Conservation (phyloP, 2,329 filamentous ascomycete genomes). For the Talaromyces sp. region DNA sequence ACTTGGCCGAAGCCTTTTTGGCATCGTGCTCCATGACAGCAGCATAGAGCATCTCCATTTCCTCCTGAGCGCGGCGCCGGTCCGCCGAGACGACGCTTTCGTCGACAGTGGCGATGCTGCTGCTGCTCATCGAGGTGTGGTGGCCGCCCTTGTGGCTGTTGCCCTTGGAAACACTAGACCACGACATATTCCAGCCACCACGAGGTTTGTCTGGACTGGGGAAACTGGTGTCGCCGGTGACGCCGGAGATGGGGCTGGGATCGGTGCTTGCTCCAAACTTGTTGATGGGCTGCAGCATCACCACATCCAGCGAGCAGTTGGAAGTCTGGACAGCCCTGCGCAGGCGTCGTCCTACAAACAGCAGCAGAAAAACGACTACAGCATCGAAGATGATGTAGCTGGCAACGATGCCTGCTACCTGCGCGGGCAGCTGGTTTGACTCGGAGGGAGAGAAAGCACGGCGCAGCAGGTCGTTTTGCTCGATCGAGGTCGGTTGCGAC, state of each 20-base stretch:
- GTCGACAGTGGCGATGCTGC: conserved; percentile 68
- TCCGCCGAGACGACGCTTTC: conserved; percentile 69
- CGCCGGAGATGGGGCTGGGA: conserved; percentile 27
- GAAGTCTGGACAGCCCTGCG: conserved; percentile 47
- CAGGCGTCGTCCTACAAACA: conserved; percentile 55
- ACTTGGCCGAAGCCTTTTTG: conserved; percentile 30
- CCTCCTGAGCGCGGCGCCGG: conserved; percentile 66
- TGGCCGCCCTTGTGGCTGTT: conserved; percentile 21
- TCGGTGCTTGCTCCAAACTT: conserved; percentile 24
- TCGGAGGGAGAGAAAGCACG: conserved; percentile 27
- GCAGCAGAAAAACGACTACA: conserved; percentile 61
- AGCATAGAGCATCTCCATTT: conserved; percentile 86
- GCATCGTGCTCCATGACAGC: conserved; percentile 86
- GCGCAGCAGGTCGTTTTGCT: background rate
- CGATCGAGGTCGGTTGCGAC: background rate
- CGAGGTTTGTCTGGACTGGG: conserved; percentile 32
- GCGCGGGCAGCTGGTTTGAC: conserved; percentile 61
- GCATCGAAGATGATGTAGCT: conserved; percentile 75
- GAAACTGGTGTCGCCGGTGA: conserved; percentile 21
- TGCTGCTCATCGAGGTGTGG: conserved; percentile 43
- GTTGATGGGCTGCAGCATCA: conserved; percentile 47
- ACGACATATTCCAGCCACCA: conserved; percentile 32
- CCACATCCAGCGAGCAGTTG: conserved; percentile 47
- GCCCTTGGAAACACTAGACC: conserved; percentile 30
- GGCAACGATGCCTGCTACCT: conserved; percentile 77